phyloP scores from a whole-genome alignment of 2,329 filamentous ascomycete genomes.

The Dothidotthia symphoricarpi region DNA sequence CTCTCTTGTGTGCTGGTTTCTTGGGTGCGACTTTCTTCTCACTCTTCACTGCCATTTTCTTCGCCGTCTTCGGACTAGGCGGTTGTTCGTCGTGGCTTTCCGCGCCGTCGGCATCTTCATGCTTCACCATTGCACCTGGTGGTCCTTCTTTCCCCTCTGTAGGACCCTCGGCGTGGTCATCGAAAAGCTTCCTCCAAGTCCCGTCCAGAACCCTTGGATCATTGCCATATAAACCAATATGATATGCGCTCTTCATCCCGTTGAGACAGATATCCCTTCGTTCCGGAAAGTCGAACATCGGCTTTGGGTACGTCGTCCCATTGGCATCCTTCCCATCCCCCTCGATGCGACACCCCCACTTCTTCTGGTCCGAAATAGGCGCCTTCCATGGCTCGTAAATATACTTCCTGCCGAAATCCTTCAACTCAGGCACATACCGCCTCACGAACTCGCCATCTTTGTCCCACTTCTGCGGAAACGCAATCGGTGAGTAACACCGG shows the following conservation, averaged over 20 bases:
- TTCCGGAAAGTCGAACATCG: conserved; percentile 73
- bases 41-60: conserved; percentile 54
- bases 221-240: conserved; percentile 63
- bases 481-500: conserved; percentile 67
- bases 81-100: conserved; percentile 8
- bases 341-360: conserved; percentile 62
- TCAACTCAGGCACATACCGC: conserved; percentile 66
- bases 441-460: conserved; percentile 64
- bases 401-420: conserved; percentile 61
- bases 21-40: conserved; percentile 59
- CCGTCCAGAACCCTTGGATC: conserved; percentile 62
- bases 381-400: conserved; percentile 82
- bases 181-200: conserved; percentile 53
- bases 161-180: conserved; percentile 47
- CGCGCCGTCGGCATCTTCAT: conserved; percentile 20
- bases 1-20: conserved; percentile 58
- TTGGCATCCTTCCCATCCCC: conserved; percentile 47
- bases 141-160: conserved; percentile 44
- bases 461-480: conserved; percentile 76
- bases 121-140: conserved; percentile 40
- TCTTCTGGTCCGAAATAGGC: conserved; percentile 65
- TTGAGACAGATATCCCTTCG: conserved; percentile 62
- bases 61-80: conserved; percentile 13
- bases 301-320: conserved; percentile 63
- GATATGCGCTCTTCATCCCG: conserved; percentile 70